Evolutionary conservation across 805 yeast genomes (phyloP), one percentile per base, ranked within the genome.

Genomic region (Candida ficus): DNA sequence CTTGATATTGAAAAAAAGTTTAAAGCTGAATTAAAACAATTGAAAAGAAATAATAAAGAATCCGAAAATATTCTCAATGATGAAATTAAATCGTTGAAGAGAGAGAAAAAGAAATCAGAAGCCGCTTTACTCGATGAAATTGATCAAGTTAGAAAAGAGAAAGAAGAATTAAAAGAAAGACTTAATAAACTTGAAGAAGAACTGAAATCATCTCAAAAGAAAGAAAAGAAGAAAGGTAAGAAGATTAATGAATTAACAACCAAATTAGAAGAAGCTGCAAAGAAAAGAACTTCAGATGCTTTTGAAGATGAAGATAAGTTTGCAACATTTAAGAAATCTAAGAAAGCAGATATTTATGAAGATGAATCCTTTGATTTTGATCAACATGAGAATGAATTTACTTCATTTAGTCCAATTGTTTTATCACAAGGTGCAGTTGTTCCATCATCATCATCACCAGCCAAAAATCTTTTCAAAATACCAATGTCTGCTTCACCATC

Each of bases 251-350:
- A 48, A 8, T 30, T 53, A 36, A 37, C 29, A 4, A 12, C 36
- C n/a, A 19, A 28, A 14, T 17, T 28, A 13, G 17, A 37, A 22
- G 22, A 21, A 14, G 3, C 25, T 4, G 19, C 21, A 10, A 31
- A 28, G 10, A 52, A 55, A 37, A 50, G 58, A 46, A 47, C 25
- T 10, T 46, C 49, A 3, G 51, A 46, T 7, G 9, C 12, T 5
- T 12, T 18, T 19, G 29, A 29, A 19, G 19, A 19, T 12, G 39
- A 38, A 11, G 26, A 18, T 12, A 28, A 20, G 4, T n/a, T 16
- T n/a, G 7, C 33, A 10, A 25, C 9, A 3, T 4, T 8, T 9
- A 39, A 43, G 16, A 43, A 35, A 12, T 11, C 20, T 4, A 41
- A 28, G 17, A 21, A n/a, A n/a, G 31, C 29, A 16, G 38, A 30